Percentiles rank a stretch among this genome's conserved stretches.
Evolutionary conservation across 371 early-diverging fungal genomes (phyloP).

Genomic region (Circinella minor): DNA sequence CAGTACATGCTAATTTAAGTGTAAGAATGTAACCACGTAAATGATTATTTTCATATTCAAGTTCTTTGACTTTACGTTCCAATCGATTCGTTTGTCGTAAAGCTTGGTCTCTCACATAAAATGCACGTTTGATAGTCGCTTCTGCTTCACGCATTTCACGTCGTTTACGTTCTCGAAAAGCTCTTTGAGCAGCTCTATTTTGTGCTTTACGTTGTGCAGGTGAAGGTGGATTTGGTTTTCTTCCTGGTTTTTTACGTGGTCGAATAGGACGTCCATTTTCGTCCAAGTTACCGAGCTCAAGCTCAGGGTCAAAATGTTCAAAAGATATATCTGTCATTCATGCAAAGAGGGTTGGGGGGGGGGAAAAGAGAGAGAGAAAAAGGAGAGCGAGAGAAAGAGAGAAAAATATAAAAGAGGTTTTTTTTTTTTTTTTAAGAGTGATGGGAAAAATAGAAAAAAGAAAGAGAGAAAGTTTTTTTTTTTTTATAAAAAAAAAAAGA

Average conservation of each 20-base stretch:
- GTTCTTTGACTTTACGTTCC: constrained; percentile 27
- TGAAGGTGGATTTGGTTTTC: constrained; percentile 38
- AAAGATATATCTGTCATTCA: constrained; percentile 36
- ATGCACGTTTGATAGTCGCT: constrained; percentile 34
- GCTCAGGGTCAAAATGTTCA: constrained; percentile 40
- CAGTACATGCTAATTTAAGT: constrained; percentile 39
- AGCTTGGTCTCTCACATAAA: constrained; percentile 35
- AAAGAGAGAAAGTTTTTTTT: too few relatives aligned
- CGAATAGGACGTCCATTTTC: constrained; percentile 38
- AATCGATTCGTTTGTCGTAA: constrained; percentile 20
- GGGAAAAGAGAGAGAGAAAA: neutral
- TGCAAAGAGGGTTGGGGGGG: constrained; percentile 5
- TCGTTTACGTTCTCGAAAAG: constrained; percentile 39
- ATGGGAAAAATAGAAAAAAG: too few relatives aligned
- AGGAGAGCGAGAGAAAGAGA: constrained; percentile 7
- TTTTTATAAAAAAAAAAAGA: too few relatives aligned
- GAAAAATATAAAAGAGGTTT: neutral
- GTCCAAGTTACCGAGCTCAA: constrained; percentile 34
- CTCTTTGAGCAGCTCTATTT: constrained; percentile 35
- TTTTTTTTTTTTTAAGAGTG: too few relatives aligned
- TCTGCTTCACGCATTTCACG: constrained; percentile 48
- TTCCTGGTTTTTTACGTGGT: constrained; percentile 36
- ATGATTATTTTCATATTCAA: constrained; percentile 39
- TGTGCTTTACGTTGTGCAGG: constrained; percentile 57
- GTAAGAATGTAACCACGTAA: constrained; percentile 37